A percentile compares a stretch with the other conserved stretches of the same genome.
Evolutionary conservation across 768 basidiomycete species (phyloP).

Genomic region (Boletus patriciae): DNA sequence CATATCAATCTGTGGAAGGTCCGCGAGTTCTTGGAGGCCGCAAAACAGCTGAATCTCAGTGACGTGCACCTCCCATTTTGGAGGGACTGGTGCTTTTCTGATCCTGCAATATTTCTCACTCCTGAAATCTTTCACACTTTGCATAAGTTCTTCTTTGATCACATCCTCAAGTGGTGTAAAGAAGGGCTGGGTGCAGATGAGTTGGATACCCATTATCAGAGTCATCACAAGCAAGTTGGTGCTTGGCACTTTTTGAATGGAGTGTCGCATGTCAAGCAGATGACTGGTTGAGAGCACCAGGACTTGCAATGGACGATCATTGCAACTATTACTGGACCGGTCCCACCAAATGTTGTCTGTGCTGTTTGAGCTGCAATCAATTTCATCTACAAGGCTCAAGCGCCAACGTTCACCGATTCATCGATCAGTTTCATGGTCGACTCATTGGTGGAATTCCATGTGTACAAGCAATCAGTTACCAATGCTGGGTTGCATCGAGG

Average conservation of each 20-base stretch:
- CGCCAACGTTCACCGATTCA: neutral
- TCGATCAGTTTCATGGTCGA: too few relatives aligned
- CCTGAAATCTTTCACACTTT: slow-evolving; percentile 24
- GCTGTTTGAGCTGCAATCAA: slow-evolving; percentile 20
- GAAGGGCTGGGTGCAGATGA: neutral
- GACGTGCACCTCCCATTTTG: slow-evolving; percentile 35
- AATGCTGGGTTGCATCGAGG: too few relatives aligned
- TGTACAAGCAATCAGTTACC: too few relatives aligned
- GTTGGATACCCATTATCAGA: neutral
- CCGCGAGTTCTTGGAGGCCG: slow-evolving; percentile 21
- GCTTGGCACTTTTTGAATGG: slow-evolving; percentile 40
- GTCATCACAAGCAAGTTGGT: slow-evolving; percentile 19
- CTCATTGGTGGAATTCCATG: too few relatives aligned
- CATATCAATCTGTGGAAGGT: slow-evolving; percentile 27
- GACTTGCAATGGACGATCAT: slow-evolving; percentile 40
- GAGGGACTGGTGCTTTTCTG: slow-evolving; percentile 35
- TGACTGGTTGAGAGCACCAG: slow-evolving; percentile 40
- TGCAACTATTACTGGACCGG: neutral
- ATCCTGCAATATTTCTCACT: slow-evolving; percentile 36
- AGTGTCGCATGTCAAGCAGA: slow-evolving; percentile 41
- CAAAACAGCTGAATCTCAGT: slow-evolving; percentile 9
- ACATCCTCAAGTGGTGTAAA: slow-evolving; percentile 14
- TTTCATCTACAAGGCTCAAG: slow-evolving; percentile 30
- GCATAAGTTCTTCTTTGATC: slow-evolving; percentile 16
- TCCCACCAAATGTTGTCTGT: neutral